Evolutionary conservation across 2,329 filamentous ascomycete species (phyloP).

Genomic region (Diaporthe citri): DNA sequence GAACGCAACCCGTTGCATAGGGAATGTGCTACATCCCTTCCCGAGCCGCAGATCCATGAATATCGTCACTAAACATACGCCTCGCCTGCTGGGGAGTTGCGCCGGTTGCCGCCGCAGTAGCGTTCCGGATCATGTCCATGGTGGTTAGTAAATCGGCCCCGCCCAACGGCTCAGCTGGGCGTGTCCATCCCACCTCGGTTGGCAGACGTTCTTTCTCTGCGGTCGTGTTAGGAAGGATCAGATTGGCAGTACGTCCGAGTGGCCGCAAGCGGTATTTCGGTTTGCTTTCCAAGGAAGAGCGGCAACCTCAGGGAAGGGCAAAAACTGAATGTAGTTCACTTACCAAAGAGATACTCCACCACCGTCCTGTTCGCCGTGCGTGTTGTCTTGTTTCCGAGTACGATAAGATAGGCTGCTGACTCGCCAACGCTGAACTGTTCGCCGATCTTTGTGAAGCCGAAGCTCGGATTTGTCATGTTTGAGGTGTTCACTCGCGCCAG

Average conservation of each 20-base stretch:
- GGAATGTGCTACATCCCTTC: not conserved
- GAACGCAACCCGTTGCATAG: not conserved
- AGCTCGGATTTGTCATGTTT: slow-evolving; percentile 60
- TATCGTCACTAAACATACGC: slow-evolving; percentile 12
- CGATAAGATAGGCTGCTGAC: slow-evolving; percentile 61
- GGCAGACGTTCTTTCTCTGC: slow-evolving; percentile 44
- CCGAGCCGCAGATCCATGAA: slow-evolving; percentile 12
- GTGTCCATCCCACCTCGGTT: slow-evolving; percentile 42
- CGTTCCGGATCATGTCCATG: slow-evolving; percentile 16
- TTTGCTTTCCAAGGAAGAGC: not conserved
- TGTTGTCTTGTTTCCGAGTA: slow-evolving; percentile 58
- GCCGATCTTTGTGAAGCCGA: slow-evolving; percentile 56
- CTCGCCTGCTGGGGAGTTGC: slow-evolving; percentile 11
- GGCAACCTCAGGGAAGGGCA: not conserved
- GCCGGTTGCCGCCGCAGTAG: not conserved
- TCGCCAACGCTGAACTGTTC: slow-evolving; percentile 64
- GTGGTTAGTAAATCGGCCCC: not conserved
- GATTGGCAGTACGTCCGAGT: not conserved
- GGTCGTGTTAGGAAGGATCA: not conserved
- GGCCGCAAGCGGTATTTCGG: too few relatives aligned
- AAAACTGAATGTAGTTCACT: slow-evolving; percentile 36
- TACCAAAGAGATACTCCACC: slow-evolving; percentile 61
- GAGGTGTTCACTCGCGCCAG: slow-evolving; percentile 58
- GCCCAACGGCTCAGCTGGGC: slow-evolving; percentile 3
- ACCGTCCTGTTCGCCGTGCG: slow-evolving; percentile 54